A percentile compares a stretch with the other conserved stretches of the same genome.
Evolutionary conservation across 2,329 filamentous ascomycete species (phyloP).

Genomic region (Ploettnerulaceae sp.): DNA sequence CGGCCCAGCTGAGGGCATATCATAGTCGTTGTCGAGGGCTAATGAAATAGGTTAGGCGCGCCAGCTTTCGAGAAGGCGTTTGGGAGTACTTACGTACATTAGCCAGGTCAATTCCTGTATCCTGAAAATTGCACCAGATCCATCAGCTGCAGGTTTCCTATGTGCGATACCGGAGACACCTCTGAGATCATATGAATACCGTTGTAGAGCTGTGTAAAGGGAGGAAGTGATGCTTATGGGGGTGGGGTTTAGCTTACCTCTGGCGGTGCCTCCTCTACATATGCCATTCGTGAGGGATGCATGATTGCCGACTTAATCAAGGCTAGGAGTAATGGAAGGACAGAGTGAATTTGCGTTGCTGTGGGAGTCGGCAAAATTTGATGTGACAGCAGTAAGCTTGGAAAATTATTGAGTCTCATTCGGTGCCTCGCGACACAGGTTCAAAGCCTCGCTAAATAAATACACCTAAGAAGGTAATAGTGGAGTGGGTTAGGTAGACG

Average conservation of each 20-base stretch:
- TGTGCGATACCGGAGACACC: slow-evolving; percentile 14
- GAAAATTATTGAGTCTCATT: too few relatives aligned
- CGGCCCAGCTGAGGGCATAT: slow-evolving; percentile 31
- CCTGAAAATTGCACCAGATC: slow-evolving; percentile 28
- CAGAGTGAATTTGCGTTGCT: not conserved
- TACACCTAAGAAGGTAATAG: too few relatives aligned
- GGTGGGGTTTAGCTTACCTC: slow-evolving; percentile 53
- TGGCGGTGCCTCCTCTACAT: slow-evolving; percentile 77
- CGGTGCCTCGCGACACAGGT: not conserved
- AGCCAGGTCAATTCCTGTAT: slow-evolving; percentile 52
- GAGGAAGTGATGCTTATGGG: slow-evolving; percentile 14
- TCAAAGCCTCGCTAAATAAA: not conserved
- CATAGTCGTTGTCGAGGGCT: slow-evolving; percentile 78
- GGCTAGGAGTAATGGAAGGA: not conserved
- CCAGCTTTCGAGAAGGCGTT: slow-evolving; percentile 24
- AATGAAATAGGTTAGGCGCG: slow-evolving; percentile 6
- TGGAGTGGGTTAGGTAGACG: too few relatives aligned
- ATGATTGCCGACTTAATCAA: slow-evolving; percentile 35
- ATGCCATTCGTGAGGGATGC: slow-evolving; percentile 87
- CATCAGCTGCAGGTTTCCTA: slow-evolving; percentile 24
- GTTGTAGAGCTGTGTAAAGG: slow-evolving; percentile 22
- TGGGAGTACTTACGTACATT: slow-evolving; percentile 52
- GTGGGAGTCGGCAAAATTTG: too few relatives aligned
- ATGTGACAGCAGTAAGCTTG: too few relatives aligned
- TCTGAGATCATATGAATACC: slow-evolving; percentile 34